Evolutionary conservation across 805 yeast species (phyloP).

Genomic region (Ogataea saltuana): DNA sequence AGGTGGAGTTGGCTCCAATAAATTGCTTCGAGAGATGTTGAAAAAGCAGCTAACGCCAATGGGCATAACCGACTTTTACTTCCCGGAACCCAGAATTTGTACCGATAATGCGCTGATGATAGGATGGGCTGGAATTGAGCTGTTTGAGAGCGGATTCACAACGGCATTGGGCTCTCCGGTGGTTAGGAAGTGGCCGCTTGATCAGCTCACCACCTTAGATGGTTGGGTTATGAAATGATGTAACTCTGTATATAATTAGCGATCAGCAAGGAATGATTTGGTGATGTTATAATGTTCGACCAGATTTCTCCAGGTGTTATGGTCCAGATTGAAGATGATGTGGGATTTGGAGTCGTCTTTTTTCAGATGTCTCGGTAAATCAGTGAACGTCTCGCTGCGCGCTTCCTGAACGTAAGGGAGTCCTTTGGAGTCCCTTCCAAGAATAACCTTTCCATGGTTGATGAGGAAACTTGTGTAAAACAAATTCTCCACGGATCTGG

Average conservation of each 20-base stretch:
- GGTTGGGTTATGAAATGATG: conserved; percentile 48
- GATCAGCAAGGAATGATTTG: conserved; percentile 41
- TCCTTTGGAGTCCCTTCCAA: conserved; percentile 53
- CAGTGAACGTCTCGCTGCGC: conserved; percentile 23
- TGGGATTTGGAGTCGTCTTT: conserved; percentile 47
- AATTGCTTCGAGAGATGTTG: conserved; percentile 51
- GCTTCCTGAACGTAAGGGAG: conserved; percentile 35
- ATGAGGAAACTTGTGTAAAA: conserved; percentile 81
- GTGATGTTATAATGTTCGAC: conserved; percentile 56
- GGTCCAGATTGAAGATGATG: conserved; percentile 71
- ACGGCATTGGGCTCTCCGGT: conserved; percentile 63
- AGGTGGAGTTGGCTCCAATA: conserved; percentile 93
- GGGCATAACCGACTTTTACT: conserved; percentile 45
- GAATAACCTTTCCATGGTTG: conserved; percentile 62
- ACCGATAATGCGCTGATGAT: conserved; percentile 97
- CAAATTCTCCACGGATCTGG: conserved; percentile 80
- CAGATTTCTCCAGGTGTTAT: conserved; percentile 61
- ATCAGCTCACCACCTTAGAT: conserved; percentile 47
- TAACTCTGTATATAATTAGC: conserved; percentile 5
- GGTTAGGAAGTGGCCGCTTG: conserved; percentile 79
- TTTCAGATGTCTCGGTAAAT: conserved; percentile 21
- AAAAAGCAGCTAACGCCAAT: conserved; percentile 37
- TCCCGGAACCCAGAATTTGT: conserved; percentile 72
- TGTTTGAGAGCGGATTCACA: conserved; percentile 57
- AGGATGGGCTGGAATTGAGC: conserved; percentile 94